Conservation (phyloP, 2,329 filamentous ascomycete genomes). For the Madurella fahalii region DNA sequence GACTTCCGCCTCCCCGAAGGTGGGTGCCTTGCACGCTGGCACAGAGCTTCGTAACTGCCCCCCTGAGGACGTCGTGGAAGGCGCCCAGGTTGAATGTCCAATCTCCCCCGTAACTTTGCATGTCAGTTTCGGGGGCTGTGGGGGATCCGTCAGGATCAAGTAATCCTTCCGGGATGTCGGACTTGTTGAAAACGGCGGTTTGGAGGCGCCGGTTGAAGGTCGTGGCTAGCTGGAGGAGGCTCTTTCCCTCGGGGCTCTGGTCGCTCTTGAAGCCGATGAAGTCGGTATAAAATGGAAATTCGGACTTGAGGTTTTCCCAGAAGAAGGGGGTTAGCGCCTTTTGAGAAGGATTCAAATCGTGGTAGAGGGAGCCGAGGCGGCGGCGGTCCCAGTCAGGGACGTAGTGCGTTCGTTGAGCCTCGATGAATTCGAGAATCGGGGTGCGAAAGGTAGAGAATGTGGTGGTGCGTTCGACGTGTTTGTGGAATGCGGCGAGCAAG, state of each 20-base stretch:
- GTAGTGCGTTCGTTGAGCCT: slow-evolving; percentile 37
- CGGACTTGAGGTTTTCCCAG: slow-evolving; percentile 29
- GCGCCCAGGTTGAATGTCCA: not conserved
- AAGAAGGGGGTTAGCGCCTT: slow-evolving; percentile 35
- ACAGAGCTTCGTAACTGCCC: not conserved
- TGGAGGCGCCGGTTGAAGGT: no score
- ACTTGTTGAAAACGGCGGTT: no score
- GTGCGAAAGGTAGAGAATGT: not conserved
- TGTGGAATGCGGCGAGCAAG: slow-evolving; percentile 11
- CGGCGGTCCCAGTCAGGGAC: slow-evolving; percentile 31
- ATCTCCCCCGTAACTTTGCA: no score
- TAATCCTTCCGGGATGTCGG: no score
- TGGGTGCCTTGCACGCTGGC: no score
- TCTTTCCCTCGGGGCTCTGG: not conserved
- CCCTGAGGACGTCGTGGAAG: slow-evolving; percentile 10
- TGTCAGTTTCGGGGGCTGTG: no score
- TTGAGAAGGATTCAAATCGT: slow-evolving; percentile 31
- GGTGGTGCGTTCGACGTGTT: slow-evolving; percentile 10
- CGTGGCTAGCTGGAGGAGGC: no score
- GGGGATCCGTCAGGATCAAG: no score
- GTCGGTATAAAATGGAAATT: not conserved
- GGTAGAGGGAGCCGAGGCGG: slow-evolving; percentile 25
- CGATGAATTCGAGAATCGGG: slow-evolving; percentile 20
- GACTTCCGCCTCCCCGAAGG: not conserved
- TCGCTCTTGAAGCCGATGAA: not conserved